Evolutionary conservation across 129 eudicot species (phyloP).

Genomic region (Artemisia argyi): DNA sequence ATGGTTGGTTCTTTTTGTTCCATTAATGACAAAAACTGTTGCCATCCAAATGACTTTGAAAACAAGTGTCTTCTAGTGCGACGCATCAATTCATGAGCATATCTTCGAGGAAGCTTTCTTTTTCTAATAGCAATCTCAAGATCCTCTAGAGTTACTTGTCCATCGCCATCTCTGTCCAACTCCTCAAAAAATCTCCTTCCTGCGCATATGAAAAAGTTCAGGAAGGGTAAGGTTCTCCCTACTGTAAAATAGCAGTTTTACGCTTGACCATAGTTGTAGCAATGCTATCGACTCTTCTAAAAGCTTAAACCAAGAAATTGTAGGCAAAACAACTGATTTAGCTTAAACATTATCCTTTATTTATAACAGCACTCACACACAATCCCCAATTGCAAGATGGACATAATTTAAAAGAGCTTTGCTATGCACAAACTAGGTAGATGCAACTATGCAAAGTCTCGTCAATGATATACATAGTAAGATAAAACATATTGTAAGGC

Average conservation of each 20-base stretch:
- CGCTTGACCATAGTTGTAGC: neutral
- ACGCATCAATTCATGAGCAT: slow-evolving; percentile 83
- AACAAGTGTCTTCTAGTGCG: slow-evolving; percentile 86
- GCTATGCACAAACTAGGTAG: too few species aligned
- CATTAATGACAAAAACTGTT: slow-evolving; percentile 88
- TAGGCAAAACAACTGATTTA: neutral
- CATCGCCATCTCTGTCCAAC: slow-evolving; percentile 93
- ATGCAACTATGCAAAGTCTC: too few species aligned
- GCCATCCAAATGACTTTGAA: slow-evolving; percentile 97
- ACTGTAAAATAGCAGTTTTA: neutral
- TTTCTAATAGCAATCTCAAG: slow-evolving; percentile 83
- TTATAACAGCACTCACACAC: too few species aligned
- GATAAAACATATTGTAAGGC: too few species aligned
- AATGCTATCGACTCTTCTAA: neutral
- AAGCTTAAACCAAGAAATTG: neutral
- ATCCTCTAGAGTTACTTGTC: slow-evolving; percentile 89
- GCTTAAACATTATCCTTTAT: neutral
- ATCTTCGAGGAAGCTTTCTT: slow-evolving; percentile 86
- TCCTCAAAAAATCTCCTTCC: slow-evolving; percentile 91
- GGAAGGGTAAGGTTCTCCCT: neutral
- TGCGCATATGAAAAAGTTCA: slow-evolving; percentile 25
- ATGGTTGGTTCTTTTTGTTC: slow-evolving; percentile 97
- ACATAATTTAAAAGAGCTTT: too few species aligned
- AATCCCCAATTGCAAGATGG: too few species aligned
- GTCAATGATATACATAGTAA: too few species aligned